A percentile compares a stretch with the other conserved stretches of the same genome.
Conservation (phyloP, 306 rosid genomes). For the Gillenia trifoliata region DNA sequence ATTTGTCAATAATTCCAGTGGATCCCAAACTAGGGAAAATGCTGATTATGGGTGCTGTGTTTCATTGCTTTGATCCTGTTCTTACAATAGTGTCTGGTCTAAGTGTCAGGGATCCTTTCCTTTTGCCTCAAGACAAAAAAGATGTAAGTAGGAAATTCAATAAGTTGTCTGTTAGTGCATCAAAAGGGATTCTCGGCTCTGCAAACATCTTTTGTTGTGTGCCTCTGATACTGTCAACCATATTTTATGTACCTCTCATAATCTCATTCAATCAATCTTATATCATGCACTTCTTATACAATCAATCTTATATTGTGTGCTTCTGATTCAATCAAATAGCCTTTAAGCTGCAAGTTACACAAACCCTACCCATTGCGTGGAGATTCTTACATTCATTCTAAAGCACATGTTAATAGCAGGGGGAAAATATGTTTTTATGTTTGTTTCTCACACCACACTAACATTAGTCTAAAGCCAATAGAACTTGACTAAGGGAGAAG, state of each 20-base stretch:
- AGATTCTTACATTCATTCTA: not conserved
- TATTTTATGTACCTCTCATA: not conserved
- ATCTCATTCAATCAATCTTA: not conserved
- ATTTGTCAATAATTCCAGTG: conserved; percentile 89
- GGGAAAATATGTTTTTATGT: not conserved
- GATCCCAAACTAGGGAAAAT: conserved; percentile 98
- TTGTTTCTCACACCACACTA: not conserved
- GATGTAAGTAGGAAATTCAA: conserved; percentile 56
- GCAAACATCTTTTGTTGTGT: not conserved
- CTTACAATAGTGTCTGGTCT: conserved; percentile 90
- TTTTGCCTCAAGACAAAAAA: conserved; percentile 94
- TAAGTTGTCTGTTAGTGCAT: not conserved
- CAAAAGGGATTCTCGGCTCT: conserved; percentile 3
- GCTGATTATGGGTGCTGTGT: conserved; percentile 92
- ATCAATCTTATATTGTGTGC: not conserved
- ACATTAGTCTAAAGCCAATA: not conserved
- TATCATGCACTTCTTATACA: too few species aligned
- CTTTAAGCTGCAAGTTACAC: not conserved
- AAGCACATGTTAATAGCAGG: not conserved
- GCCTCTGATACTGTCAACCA: not conserved
- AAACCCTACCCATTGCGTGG: not conserved
- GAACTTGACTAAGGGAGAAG: not conserved
- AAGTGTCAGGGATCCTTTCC: conserved; percentile 96
- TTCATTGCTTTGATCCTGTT: conserved; percentile 96
- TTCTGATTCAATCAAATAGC: not conserved